Evolutionary conservation across 2,329 filamentous ascomycete genomes (phyloP).

Genomic region (Monilinia vaccinii-corymbosi): DNA sequence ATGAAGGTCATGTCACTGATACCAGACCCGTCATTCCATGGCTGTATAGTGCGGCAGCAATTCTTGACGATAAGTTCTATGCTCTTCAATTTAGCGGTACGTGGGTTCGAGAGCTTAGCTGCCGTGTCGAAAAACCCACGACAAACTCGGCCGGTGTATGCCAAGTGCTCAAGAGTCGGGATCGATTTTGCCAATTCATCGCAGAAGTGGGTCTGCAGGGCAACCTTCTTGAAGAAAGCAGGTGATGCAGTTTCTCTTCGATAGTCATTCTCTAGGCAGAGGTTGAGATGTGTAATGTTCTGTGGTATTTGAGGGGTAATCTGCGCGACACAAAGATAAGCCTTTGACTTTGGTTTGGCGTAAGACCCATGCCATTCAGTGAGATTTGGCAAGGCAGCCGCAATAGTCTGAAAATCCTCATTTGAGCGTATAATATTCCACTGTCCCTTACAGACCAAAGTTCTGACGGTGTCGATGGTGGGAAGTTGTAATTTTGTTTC

Average conservation of each 20-base stretch:
- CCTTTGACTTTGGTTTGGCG: slow-evolving; percentile 66
- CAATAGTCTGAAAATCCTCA: slow-evolving; percentile 53
- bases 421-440: slow-evolving; percentile 65
- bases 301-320: slow-evolving; percentile 50
- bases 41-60: slow-evolving; percentile 46
- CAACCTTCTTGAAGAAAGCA: slow-evolving; percentile 50
- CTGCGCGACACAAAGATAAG: slow-evolving; percentile 58
- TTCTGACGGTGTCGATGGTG: slow-evolving; percentile 44
- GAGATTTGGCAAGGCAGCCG: slow-evolving; percentile 54
- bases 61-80: slow-evolving; percentile 68
- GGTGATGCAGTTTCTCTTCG: slow-evolving; percentile 53
- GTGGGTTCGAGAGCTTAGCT: slow-evolving; percentile 39
- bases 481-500: slow-evolving; percentile 15
- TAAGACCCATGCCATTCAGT: slow-evolving; percentile 44
- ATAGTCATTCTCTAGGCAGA: slow-evolving; percentile 66
- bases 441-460: slow-evolving; percentile 63
- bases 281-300: slow-evolving; percentile 52
- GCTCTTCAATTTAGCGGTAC: slow-evolving; percentile 45
- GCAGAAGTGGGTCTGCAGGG: slow-evolving; percentile 54
- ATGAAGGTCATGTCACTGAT: slow-evolving; percentile 68
- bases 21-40: slow-evolving; percentile 56
- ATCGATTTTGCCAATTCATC: slow-evolving; percentile 50
- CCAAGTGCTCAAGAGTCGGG: slow-evolving; percentile 55
- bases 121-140: slow-evolving; percentile 56
- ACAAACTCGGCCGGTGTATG: slow-evolving; percentile 65